A percentile compares a stretch with the other conserved stretches of the same genome.
Evolutionary conservation across 2,329 filamentous ascomycete species (phyloP).

Genomic region (Penicillium sp.): DNA sequence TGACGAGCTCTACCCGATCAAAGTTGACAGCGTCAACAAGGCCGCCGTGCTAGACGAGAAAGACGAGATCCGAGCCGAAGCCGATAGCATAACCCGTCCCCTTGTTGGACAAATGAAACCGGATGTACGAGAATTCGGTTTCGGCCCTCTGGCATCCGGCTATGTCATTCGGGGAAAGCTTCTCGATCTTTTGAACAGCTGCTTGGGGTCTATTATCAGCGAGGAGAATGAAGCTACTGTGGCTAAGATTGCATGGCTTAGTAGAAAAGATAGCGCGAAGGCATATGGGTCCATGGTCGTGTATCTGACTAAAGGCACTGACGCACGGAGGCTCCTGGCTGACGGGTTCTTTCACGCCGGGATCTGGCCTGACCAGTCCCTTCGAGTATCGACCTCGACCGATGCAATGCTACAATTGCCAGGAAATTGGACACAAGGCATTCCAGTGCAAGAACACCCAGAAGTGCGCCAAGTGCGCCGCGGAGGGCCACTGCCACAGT

Average conservation of each 20-base stretch:
- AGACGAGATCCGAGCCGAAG: slow-evolving; percentile 13
- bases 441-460: slow-evolving; percentile 16
- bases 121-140: slow-evolving; percentile 70
- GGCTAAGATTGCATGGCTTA: slow-evolving; percentile 26
- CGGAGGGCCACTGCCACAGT: slow-evolving; percentile 19
- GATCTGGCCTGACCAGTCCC: slow-evolving; percentile 18
- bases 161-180: slow-evolving; percentile 84
- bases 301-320: slow-evolving; percentile 24
- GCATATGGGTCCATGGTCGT: slow-evolving; percentile 23
- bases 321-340: slow-evolving; percentile 23
- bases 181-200: slow-evolving; percentile 81
- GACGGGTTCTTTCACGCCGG: slow-evolving; percentile 21
- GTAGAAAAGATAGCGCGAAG: slow-evolving; percentile 21
- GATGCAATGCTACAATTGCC: slow-evolving; percentile 33
- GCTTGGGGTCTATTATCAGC: slow-evolving; percentile 66
- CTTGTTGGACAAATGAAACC: slow-evolving; percentile 69
- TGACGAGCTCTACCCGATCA: slow-evolving; percentile 23
- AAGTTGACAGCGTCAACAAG: slow-evolving; percentile 20
- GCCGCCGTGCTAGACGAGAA: slow-evolving; percentile 18
- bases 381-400: slow-evolving; percentile 24
- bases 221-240: slow-evolving; percentile 22
- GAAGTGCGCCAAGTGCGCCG: slow-evolving; percentile 18
- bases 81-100: slow-evolving; percentile 69
- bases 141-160: slow-evolving; percentile 67
- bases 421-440: not conserved